Evolutionary conservation across 2,329 filamentous ascomycete species (phyloP).

Genomic region (Sphaceloma murrayae): DNA sequence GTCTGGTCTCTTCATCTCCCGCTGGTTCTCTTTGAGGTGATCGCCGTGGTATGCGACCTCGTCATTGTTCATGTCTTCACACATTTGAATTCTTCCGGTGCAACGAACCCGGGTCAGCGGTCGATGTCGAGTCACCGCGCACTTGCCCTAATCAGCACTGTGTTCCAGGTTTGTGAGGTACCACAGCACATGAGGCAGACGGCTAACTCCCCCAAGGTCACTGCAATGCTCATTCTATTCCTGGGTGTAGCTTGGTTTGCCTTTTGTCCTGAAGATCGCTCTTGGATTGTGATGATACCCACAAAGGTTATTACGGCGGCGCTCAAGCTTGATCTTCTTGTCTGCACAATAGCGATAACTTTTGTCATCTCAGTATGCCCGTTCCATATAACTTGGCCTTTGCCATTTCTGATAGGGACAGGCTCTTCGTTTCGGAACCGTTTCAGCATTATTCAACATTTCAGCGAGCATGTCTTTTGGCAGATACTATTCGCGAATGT

Average conservation of each 20-base stretch:
- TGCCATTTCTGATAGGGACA: slow-evolving; percentile 22
- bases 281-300: slow-evolving; percentile 32
- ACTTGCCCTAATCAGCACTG: not conserved
- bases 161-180: not conserved
- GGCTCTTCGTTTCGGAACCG: slow-evolving; percentile 34
- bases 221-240: not conserved
- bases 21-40: not conserved
- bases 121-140: too few species aligned
- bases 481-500: not conserved
- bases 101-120: too few species aligned
- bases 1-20: not conserved
- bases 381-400: too few species aligned
- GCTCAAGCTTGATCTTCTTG: slow-evolving; percentile 23
- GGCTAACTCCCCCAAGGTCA: not conserved
- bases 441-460: slow-evolving; percentile 32
- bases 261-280: slow-evolving; percentile 31
- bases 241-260: slow-evolving; percentile 30
- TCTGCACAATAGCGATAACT: slow-evolving; percentile 24
- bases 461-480: slow-evolving; percentile 27
- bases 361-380: slow-evolving; percentile 26
- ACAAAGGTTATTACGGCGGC: slow-evolving; percentile 31
- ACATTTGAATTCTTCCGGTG: too few species aligned
- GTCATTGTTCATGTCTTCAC: too few species aligned
- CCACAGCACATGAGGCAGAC: not conserved
- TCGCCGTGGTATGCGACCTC: not conserved